These are phyloP conservation scores for Cladorrhinum sp. DNA, from an alignment of 2,329 filamentous ascomycete genomes.

Conservation along the genomic window DNA sequence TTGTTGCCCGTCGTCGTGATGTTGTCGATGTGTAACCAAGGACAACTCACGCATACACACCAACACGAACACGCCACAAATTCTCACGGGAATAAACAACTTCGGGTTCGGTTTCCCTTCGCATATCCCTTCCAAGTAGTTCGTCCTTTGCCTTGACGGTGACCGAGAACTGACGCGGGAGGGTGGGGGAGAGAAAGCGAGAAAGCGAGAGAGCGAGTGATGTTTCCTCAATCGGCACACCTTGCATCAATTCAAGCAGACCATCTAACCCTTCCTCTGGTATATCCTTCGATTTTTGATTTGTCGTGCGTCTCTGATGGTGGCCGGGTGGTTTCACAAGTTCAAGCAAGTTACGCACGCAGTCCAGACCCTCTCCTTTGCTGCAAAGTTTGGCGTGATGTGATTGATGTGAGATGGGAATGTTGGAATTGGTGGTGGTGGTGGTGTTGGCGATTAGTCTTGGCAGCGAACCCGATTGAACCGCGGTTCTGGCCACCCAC, in stretches of 20 bases:
- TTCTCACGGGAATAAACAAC: not conserved
- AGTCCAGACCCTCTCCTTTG: not conserved
- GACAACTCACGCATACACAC: not conserved
- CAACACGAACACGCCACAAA: not conserved
- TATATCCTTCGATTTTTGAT: not conserved
- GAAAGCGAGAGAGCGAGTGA: not conserved
- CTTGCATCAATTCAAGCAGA: not conserved
- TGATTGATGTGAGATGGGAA: not conserved
- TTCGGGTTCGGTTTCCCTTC: not conserved
- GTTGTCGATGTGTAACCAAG: not conserved
- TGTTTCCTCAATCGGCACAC: not conserved
- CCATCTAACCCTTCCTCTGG: not conserved
- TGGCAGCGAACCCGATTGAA: not conserved
- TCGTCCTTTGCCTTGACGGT: not conserved
- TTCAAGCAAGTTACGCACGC: not conserved
- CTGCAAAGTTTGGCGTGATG: not conserved
- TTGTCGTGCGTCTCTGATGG: not conserved
- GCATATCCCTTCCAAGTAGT: not conserved
- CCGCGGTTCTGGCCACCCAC: not conserved
- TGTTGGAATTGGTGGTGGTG: not conserved
- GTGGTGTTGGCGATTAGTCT: not conserved
- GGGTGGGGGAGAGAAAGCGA: not conserved
- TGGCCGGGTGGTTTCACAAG: not conserved
- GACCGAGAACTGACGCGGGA: not conserved
- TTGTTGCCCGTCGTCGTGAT: not conserved